Evolutionary conservation across 1,139 yeast species (phyloP), one percentile per base, ranked within the genome.

Genomic region (Hansenula sp.): DNA sequence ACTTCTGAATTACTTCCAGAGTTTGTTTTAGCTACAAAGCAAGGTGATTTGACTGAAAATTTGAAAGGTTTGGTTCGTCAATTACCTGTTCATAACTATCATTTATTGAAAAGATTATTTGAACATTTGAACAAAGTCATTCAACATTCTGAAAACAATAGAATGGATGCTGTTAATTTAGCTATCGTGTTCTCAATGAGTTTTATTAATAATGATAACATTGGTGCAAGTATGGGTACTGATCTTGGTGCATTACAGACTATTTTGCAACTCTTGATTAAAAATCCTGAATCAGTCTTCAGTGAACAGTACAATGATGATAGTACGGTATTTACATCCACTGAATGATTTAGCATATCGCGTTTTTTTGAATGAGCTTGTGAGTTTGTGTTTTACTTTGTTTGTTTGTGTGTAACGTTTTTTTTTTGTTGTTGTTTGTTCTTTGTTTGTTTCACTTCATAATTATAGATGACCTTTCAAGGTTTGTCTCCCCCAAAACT

Each of bases 131-230:
- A 74, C 44, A 72, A 65, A 43, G 80, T 86, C 9, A 75, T 80
- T 36, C 67, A 66, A 44, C 75, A 74, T 54, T 77, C 81, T 39
- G 79, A 71, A n/a, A 62, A 63, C 32, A 86, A 86, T 64, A 77
- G 80, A 55, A 86, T 86, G 95, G 84, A 82, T 45, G 75, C 89
- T 4, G 81, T 85, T 9, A 86, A 86, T 56, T 65, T 86, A 54
- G 92, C 95, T 11, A 86, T 89, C 43, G 95, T 86, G 8, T 77
- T 77, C 51, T 71, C 81, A 5, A 77, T 77, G 79, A 73, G 79
- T 58, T 73, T 76, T 51, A 59, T 76, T 36, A 61, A 63, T 45
- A 68, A 64, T 48, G 70, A 65, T 31, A 63, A 62, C 42, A 48
- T 66, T 30, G 67, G 66, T 11, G 54, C 54, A 20, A 63, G 68